These are phyloP conservation scores for Sporisorium exsertum DNA, from an alignment of 1,284 basidiomycete genomes.

Conservation along the genomic window DNA sequence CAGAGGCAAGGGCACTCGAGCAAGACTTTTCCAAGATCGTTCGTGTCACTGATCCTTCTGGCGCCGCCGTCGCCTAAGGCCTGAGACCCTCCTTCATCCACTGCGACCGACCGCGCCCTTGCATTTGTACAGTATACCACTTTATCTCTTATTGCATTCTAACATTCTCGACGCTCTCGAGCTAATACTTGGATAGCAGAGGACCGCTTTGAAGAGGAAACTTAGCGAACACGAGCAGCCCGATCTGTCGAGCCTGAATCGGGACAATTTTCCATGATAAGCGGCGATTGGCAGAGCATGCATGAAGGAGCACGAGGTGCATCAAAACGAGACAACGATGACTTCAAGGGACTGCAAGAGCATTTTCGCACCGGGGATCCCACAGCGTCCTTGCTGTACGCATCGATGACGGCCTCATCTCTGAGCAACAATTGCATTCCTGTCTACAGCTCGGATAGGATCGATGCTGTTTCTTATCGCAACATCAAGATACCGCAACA, in stretches of 20 bases:
- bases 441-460: neutral
- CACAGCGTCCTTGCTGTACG: neutral
- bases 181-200: too few relatives aligned
- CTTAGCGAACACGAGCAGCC: too few relatives aligned
- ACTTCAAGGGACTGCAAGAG: conserved; percentile 18
- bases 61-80: neutral
- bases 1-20: conserved; percentile 32
- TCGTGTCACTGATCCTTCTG: conserved; percentile 46
- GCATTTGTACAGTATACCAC: conserved; percentile 12
- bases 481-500: neutral
- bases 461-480: neutral
- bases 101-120: neutral
- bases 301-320: conserved; percentile 1
- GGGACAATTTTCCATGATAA: neutral
- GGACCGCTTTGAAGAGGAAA: too few relatives aligned
- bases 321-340: conserved; percentile 27
- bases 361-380: too few relatives aligned
- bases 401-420: neutral
- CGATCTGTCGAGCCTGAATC: neutral
- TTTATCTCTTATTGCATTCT: neutral
- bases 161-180: too few relatives aligned
- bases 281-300: neutral
- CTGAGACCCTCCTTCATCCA: too few relatives aligned
- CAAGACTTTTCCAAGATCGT: conserved; percentile 56
- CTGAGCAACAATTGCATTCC: neutral